These are phyloP conservation scores for Amoebophrya sp. DNA, from an alignment of 169 alveolate genomes.

Conservation along the genomic window DNA sequence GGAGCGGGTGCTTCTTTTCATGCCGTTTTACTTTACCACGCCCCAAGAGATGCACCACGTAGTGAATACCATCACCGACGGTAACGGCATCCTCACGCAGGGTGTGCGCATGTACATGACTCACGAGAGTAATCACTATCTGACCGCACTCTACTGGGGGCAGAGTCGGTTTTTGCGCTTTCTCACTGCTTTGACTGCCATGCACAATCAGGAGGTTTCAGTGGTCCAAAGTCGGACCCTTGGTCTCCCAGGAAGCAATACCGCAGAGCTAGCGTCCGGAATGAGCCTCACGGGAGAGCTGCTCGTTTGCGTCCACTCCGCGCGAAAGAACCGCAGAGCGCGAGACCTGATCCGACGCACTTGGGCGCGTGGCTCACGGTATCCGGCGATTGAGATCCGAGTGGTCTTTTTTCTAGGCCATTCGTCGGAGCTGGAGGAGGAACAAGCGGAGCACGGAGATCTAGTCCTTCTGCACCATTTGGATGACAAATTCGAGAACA, in stretches of 20 bases:
- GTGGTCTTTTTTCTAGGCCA: background rate
- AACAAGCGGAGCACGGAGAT: background rate
- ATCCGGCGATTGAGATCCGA: background rate
- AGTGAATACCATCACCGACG: background rate
- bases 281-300: background rate
- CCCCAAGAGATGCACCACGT: background rate
- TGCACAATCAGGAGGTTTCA: background rate
- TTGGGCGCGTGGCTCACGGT: background rate
- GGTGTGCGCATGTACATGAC: conserved; percentile 22
- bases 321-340: background rate
- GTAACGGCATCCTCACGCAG: background rate
- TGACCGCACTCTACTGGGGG: background rate
- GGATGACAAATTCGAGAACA: conserved; percentile 7
- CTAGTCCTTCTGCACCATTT: background rate
- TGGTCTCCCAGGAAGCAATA: no score
- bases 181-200: background rate
- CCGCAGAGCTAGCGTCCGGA: background rate
- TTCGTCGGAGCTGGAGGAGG: background rate
- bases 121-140: background rate
- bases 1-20: conserved; percentile 9
- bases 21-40: background rate
- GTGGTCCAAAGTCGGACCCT: no score
- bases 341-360: background rate
- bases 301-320: background rate
- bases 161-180: background rate